phyloP scores from a whole-genome alignment of 768 basidiomycete species.

The Rhodotorula paludigena region DNA sequence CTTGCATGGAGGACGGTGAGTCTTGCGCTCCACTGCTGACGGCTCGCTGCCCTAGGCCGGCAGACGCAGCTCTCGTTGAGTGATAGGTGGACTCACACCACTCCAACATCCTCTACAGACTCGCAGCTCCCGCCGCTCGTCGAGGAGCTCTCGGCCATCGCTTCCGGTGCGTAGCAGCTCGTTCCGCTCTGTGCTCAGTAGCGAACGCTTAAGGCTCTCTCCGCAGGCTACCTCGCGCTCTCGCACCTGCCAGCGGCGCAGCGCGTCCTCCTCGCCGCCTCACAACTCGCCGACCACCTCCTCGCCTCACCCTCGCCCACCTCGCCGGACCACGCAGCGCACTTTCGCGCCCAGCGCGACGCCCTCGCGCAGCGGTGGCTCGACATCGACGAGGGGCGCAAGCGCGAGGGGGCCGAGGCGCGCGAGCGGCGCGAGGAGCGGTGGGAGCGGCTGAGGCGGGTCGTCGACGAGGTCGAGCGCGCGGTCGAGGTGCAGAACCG shows the following conservation, averaged over 20 bases:
- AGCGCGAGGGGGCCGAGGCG: neutral
- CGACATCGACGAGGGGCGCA: neutral
- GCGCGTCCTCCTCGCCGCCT: neutral
- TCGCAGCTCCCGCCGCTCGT: neutral
- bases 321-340: neutral
- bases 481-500: neutral
- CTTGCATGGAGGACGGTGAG: neutral
- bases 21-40: neutral
- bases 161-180: constrained; percentile 1
- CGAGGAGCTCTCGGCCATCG: neutral
- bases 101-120: neutral
- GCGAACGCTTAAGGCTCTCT: neutral
- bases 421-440: neutral
- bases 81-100: too few species aligned
- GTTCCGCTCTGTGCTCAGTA: neutral
- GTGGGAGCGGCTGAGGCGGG: neutral
- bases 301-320: neutral
- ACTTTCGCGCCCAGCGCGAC: neutral
- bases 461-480: neutral
- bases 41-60: too few species aligned
- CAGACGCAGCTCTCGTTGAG: too few species aligned
- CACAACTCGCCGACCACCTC: neutral
- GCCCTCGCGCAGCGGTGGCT: neutral
- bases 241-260: neutral
- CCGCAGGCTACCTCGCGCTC: neutral